Conservation (phyloP, 352 stramenopile genomes). For the Lagenidium sp. region DNA sequence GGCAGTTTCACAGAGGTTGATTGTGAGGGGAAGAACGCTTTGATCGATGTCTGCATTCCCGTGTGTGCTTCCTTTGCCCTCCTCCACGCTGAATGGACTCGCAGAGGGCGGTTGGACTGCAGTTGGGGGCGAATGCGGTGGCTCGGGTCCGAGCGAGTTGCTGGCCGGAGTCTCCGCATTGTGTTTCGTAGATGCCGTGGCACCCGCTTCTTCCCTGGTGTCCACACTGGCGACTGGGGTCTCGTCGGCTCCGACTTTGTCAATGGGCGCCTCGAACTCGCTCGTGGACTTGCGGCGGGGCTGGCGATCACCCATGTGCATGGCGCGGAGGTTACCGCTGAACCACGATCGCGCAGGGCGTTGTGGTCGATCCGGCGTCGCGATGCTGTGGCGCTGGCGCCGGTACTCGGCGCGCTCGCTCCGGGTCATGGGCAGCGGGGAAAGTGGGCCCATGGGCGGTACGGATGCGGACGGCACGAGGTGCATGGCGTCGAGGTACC, state of each 20-base stretch:
- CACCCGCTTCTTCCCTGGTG: no score
- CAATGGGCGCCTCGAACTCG: slow-evolving; percentile 7
- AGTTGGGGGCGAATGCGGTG: not conserved
- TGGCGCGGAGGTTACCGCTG: slow-evolving; percentile 54
- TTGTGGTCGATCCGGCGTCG: slow-evolving; percentile 7
- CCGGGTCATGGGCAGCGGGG: slow-evolving; percentile 1
- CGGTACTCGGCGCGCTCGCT: slow-evolving; percentile 12
- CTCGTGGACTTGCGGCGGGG: slow-evolving; percentile 39
- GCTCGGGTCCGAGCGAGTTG: not conserved
- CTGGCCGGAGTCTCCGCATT: no score
- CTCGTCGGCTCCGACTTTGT: not conserved
- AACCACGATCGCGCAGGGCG: slow-evolving; percentile 49
- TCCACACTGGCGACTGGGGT: no score
- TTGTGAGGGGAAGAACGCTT: no score
- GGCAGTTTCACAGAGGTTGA: no score
- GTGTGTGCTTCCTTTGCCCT: slow-evolving; percentile 4
- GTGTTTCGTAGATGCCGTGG: no score
- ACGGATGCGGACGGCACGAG: no score
- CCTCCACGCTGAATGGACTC: not conserved
- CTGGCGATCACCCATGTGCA: slow-evolving; percentile 55
- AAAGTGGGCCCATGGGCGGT: no score
- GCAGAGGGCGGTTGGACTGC: not conserved
- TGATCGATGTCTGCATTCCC: not conserved
- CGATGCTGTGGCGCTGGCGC: slow-evolving; percentile 12
- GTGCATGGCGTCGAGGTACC: slow-evolving; percentile 56